These are phyloP conservation scores for Entomortierella parvispora DNA, from an alignment of 192 early-diverging fungal species.

Conservation along the genomic window DNA sequence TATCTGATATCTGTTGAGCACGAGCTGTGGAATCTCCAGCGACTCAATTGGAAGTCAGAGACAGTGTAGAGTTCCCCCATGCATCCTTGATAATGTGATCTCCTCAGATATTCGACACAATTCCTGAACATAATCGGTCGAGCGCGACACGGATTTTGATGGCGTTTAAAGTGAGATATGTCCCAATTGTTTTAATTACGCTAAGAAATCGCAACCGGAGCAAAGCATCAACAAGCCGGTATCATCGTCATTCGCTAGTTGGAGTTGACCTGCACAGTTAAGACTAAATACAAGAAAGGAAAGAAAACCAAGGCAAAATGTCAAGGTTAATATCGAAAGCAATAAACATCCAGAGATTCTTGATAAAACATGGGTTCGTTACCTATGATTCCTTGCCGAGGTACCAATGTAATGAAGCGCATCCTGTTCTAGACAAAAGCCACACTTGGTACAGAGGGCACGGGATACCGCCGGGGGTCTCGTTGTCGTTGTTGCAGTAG, in stretches of 20 bases:
- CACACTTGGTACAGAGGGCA: conserved; percentile 14
- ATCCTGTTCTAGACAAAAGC: conserved; percentile 26
- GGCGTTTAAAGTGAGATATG: no score
- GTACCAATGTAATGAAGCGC: conserved; percentile 23
- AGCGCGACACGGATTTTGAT: no score
- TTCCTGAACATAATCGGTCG: no score
- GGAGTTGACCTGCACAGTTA: conserved; percentile 14
- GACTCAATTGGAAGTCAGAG: no score
- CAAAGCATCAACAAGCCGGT: conserved; percentile 31
- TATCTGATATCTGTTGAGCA: no score
- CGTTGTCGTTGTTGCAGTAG: not conserved
- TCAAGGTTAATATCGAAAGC: not conserved
- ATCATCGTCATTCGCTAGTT: conserved; percentile 26
- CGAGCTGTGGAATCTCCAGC: no score
- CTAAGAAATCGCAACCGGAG: conserved; percentile 26
- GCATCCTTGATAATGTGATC: no score
- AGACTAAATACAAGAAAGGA: conserved; percentile 7
- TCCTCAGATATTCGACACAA: no score
- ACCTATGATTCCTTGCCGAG: conserved; percentile 26
- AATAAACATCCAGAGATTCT: not conserved
- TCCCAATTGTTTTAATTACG: conserved; percentile 6
- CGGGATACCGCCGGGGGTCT: conserved; percentile 2
- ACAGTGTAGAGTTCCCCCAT: no score
- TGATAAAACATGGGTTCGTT: not conserved
- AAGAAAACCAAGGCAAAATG: not conserved